Base-by-base conservation (phyloP, 495 filamentous ascomycete species). In the Barbatosphaeria neglecta region DNA sequence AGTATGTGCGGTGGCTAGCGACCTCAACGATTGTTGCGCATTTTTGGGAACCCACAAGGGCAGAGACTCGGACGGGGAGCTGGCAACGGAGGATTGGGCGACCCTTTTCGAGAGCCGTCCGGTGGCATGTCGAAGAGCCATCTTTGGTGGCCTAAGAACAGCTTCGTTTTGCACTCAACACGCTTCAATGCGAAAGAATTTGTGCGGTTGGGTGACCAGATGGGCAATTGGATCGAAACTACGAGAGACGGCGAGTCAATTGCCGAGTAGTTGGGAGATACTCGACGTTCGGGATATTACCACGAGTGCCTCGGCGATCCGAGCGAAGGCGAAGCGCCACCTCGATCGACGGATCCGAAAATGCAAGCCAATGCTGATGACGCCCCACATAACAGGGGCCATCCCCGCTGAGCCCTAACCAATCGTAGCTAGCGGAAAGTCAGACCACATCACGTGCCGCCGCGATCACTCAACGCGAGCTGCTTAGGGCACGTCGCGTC, bases 1-100 rank as follows among this genome's bases (percentile, higher is more conserved):
- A 0, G 22, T 38, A 15, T 75, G 75, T 22, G 79, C 73, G 23
- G 81, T 87, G 17, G 85, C 84, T 43, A 87, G 69, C 51, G 65
- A 63, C 51, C 77, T 63, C 37, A 48, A 48, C 52, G 74, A 72
- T 46, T 53, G 59, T 46, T 44, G 52, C 23, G 52, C 25, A 48
- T 52, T 45, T 53, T 48, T 38, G 57, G 50, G 50, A 50, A 22
- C 41, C 28, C 44, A 41, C 44, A 22, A 11, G 16, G 20, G 39
- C 15, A 55, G 46, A 41, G 54, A 35, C 37, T 49, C 35, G 46
- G 52, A 48, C 13, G 59, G 53, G 40, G 59, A 43, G 41, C 49
- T 57, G 17, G 50, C 50, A 37, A 55, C 51, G 9, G 61, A 47
- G 27, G 58, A 52, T 50, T 58, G 53, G 48, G 62, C 58, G 48